phyloP scores from a whole-genome alignment of 2,329 filamentous ascomycete genomes.

The Clarireedia hainanense region DNA sequence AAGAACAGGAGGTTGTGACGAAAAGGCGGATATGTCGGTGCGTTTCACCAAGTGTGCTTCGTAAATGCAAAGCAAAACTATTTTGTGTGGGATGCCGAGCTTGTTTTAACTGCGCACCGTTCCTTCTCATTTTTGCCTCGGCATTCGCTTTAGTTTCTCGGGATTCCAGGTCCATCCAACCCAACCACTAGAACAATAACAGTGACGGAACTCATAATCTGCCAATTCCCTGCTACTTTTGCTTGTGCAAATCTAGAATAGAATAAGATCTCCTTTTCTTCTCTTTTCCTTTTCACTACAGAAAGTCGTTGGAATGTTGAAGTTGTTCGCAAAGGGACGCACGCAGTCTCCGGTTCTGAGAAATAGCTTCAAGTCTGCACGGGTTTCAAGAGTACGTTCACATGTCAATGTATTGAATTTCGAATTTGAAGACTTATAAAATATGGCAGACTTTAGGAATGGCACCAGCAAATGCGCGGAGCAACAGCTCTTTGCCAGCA shows the following conservation, averaged over 20 bases:
- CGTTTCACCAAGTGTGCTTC: not conserved
- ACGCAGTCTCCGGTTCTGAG: conserved; percentile 27
- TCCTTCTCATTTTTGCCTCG: not conserved
- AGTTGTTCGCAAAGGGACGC: conserved; percentile 27
- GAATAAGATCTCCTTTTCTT: conserved; percentile 2
- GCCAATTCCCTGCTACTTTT: conserved; percentile 3
- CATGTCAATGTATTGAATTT: not conserved
- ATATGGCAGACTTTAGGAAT: conserved; percentile 32
- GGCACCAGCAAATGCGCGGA: conserved; percentile 45
- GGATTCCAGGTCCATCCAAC: conserved; percentile 1
- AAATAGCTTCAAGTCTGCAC: conserved; percentile 23
- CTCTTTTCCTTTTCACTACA: conserved; percentile 8
- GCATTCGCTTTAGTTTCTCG: conserved; percentile 2
- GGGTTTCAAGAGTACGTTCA: conserved; percentile 21
- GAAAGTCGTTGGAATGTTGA: conserved; percentile 28
- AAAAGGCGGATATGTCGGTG: not conserved
- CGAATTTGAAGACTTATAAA: conserved; percentile 13
- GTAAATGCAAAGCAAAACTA: not conserved
- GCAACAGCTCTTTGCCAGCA: conserved; percentile 49
- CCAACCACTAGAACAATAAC: not conserved
- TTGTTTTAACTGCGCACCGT: not conserved
- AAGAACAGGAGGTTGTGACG: not conserved
- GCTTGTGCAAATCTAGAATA: conserved; percentile 11
- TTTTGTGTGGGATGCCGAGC: not conserved
- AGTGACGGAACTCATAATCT: conserved; percentile 1